These are phyloP conservation scores for Aureobasidium sp. DNA, from an alignment of 2,329 filamentous ascomycete species.

Conservation along the genomic window DNA sequence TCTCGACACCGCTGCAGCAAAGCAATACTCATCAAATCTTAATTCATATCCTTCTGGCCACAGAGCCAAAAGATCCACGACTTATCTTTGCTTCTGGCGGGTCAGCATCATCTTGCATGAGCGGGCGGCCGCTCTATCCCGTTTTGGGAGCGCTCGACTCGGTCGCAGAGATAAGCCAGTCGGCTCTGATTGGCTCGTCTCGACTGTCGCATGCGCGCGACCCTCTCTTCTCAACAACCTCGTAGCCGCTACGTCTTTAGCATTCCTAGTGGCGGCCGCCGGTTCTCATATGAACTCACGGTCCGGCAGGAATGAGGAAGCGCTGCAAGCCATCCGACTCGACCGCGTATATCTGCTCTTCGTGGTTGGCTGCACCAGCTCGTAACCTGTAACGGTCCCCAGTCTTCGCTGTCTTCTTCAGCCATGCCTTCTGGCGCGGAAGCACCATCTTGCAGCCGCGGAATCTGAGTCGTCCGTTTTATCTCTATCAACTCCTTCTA, in stretches of 20 bases:
- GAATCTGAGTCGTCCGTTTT: not conserved
- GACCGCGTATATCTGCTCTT: not conserved
- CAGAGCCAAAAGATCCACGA: not conserved
- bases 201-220: conserved; percentile 5
- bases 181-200: conserved; percentile 10
- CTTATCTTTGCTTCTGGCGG: conserved; percentile 3
- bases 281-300: conserved; percentile 1
- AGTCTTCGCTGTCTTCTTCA: not conserved
- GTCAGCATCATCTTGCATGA: conserved; percentile 11
- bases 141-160: conserved; percentile 7
- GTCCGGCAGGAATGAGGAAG: not conserved
- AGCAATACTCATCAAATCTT: conserved; percentile 10
- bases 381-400: conserved; percentile 9
- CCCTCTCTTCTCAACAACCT: not conserved
- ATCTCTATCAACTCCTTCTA: not conserved
- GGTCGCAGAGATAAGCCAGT: conserved; percentile 12
- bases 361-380: conserved; percentile 3
- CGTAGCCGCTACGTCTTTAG: not conserved
- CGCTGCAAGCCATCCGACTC: conserved; percentile 10
- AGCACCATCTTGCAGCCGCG: conserved; percentile 6
- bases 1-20: not conserved
- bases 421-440: conserved; percentile 4
- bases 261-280: conserved; percentile 8
- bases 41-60: not conserved
- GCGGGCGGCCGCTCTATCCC: not conserved